phyloP scores from a whole-genome alignment of 2,329 filamentous ascomycete genomes.

The Trichophyton mentagrophytes region DNA sequence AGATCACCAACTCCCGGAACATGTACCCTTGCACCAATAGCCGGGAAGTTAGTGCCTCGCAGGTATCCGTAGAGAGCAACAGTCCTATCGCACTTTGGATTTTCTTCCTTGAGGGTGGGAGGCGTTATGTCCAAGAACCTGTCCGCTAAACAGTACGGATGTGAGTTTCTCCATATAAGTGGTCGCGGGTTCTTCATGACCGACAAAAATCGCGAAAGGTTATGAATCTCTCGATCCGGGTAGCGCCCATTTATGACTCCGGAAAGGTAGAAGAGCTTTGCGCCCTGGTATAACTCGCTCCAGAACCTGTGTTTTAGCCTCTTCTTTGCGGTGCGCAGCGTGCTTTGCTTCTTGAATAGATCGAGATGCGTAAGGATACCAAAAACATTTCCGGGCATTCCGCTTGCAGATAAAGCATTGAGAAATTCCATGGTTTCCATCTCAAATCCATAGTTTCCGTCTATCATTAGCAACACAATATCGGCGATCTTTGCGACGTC shows the following conservation, averaged over 20 bases:
- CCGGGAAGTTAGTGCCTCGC: conserved; percentile 84
- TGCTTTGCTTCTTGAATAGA: conserved; percentile 85
- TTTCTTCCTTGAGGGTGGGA: conserved; percentile 76
- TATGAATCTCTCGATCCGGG: conserved; percentile 91
- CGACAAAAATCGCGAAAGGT: conserved; percentile 83
- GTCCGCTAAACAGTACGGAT: conserved; percentile 87
- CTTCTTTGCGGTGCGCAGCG: conserved; percentile 89
- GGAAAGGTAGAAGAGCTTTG: conserved; percentile 91
- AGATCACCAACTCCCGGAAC: conserved; percentile 87
- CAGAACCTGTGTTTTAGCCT: conserved; percentile 88
- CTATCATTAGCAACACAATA: conserved; percentile 94
- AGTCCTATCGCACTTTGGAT: conserved; percentile 80
- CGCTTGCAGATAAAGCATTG: conserved; percentile 81
- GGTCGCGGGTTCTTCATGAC: conserved; percentile 99
- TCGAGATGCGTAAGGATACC: conserved; percentile 94
- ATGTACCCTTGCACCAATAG: conserved; percentile 74
- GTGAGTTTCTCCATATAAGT: conserved; percentile 90
- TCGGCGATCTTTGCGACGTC: conserved; percentile 95
- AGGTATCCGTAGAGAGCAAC: conserved; percentile 88
- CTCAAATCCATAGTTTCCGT: conserved; percentile 96
- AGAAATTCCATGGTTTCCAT: conserved; percentile 99
- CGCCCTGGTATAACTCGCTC: conserved; percentile 93
- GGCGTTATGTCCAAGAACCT: conserved; percentile 92
- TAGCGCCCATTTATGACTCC: conserved; percentile 95
- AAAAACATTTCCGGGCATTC: conserved; percentile 98